Percentiles rank a stretch among this genome's conserved stretches.
Evolutionary conservation across 148 eudicot genomes (phyloP).

Genomic region (Camellia sinensis): DNA sequence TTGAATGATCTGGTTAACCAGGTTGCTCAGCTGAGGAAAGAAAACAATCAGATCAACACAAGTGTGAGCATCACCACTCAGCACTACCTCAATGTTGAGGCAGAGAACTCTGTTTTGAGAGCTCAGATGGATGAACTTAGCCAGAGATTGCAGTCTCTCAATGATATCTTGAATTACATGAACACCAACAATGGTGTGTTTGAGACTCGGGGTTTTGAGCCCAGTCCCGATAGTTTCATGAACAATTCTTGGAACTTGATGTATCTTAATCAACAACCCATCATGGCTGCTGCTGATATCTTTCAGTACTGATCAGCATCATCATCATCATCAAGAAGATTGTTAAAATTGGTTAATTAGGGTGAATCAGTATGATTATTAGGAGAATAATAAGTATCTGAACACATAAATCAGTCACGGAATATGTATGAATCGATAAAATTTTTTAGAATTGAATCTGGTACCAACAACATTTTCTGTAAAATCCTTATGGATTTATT

Average conservation of each 20-base stretch:
- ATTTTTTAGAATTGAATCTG: too few relatives aligned
- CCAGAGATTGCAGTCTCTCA: constrained; percentile 61
- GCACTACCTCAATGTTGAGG: constrained; percentile 44
- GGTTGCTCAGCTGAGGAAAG: constrained; percentile 36
- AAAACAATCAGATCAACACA: constrained; percentile 41
- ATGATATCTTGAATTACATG: constrained; percentile 45
- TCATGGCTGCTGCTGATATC: constrained; percentile 55
- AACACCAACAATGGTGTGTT: constrained; percentile 14
- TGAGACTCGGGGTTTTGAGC: not conserved
- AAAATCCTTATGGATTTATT: too few relatives aligned
- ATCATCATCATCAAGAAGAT: too few relatives aligned
- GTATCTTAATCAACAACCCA: constrained; percentile 44
- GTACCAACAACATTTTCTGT: too few relatives aligned
- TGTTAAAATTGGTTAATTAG: too few relatives aligned
- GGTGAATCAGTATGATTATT: too few relatives aligned
- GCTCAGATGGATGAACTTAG: constrained; percentile 63
- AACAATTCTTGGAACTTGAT: constrained; percentile 41
- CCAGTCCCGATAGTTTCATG: constrained; percentile 11
- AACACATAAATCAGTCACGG: too few relatives aligned
- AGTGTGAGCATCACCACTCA: constrained; percentile 38
- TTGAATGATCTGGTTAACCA: constrained; percentile 36
- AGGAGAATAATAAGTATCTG: too few relatives aligned
- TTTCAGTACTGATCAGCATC: constrained; percentile 20
- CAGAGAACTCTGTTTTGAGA: constrained; percentile 60
- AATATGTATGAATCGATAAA: too few relatives aligned